Conservation (phyloP, 176 grass and related monocot species). For the Zoysia pacifica region DNA sequence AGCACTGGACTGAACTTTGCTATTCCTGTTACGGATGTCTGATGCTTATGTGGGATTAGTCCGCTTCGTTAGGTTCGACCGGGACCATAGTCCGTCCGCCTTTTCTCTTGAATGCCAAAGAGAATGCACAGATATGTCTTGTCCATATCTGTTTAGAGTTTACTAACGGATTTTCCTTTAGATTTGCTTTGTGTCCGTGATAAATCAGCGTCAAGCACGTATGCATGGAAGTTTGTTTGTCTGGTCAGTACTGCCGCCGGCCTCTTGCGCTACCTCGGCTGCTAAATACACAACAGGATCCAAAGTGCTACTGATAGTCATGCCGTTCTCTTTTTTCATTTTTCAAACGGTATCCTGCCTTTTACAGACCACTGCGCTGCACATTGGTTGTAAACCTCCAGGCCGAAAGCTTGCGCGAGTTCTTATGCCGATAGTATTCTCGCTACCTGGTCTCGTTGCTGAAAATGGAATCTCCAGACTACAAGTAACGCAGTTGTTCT, state of each 20-base stretch:
- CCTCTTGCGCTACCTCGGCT: not conserved
- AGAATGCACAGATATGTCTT: not conserved
- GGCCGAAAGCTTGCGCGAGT: not conserved
- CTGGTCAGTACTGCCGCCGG: conserved; percentile 1
- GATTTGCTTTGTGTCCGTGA: not conserved
- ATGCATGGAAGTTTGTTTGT: not conserved
- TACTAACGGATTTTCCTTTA: not conserved
- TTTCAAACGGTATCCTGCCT: too few species aligned
- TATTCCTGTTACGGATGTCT: too few species aligned
- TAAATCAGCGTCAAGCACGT: not conserved
- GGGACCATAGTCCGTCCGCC: not conserved
- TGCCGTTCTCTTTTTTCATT: too few species aligned
- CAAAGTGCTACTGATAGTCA: too few species aligned
- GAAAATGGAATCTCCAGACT: conserved; percentile 34
- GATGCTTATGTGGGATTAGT: too few species aligned
- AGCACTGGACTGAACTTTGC: too few species aligned
- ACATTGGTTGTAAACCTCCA: too few species aligned
- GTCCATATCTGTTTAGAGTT: not conserved
- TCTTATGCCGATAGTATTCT: not conserved
- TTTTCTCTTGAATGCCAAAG: not conserved
- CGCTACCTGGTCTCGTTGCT: conserved; percentile 21
- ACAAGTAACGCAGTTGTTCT: not conserved
- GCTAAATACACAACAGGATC: not conserved
- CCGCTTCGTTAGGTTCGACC: too few species aligned
- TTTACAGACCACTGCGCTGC: too few species aligned